These are phyloP conservation scores for Capsicum baccatum DNA, from an alignment of 257 asterid genomes.

Conservation along the genomic window DNA sequence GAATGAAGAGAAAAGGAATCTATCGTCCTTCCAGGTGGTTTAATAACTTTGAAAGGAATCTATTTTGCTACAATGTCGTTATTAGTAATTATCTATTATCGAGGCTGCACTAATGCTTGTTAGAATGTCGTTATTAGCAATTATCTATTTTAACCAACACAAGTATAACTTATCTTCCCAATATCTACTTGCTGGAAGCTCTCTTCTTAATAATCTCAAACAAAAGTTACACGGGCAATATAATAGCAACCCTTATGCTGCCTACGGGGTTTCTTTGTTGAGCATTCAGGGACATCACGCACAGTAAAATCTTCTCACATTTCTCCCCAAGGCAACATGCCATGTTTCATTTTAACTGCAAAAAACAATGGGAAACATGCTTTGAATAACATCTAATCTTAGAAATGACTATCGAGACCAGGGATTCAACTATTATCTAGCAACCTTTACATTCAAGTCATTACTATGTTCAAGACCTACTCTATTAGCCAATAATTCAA, in stretches of 20 bases:
- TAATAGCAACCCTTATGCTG: constrained; percentile 55
- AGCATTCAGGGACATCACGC: constrained; percentile 41
- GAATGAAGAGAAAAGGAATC: background rate
- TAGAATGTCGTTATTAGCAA: background rate
- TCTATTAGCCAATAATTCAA: no score
- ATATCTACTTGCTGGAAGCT: background rate
- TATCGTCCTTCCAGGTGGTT: background rate
- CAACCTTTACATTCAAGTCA: no score
- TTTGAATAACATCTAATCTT: background rate
- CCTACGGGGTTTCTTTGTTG: constrained; percentile 56
- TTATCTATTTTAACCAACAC: background rate
- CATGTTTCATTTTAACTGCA: constrained; percentile 47
- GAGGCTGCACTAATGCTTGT: background rate
- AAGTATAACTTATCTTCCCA: background rate
- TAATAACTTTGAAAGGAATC: background rate
- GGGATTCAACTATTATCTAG: no score
- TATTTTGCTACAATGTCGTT: no score
- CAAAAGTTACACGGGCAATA: constrained; percentile 30
- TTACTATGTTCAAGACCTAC: no score
- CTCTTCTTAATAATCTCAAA: background rate
- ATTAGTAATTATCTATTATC: background rate
- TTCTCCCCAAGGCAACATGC: constrained; percentile 42
- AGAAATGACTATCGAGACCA: no score
- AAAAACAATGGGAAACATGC: constrained; percentile 10
- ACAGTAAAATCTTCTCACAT: constrained; percentile 35